phyloP scores from a whole-genome alignment of 2,329 filamentous ascomycete species.

The Rutstroemia sp. region DNA sequence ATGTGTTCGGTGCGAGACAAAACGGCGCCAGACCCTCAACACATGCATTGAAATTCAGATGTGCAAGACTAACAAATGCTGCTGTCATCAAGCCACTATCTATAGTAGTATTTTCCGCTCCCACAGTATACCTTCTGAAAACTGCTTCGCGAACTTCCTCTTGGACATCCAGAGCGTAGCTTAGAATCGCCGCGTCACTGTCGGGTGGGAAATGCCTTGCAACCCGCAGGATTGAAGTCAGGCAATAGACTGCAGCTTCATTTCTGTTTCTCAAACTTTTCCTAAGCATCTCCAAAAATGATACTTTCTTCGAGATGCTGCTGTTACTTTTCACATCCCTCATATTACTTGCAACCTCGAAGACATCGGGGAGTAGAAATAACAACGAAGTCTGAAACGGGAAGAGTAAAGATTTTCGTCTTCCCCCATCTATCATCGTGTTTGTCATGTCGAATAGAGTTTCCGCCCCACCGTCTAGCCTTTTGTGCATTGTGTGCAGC shows the following conservation, averaged over 20 bases:
- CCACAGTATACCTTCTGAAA: constrained; percentile 45
- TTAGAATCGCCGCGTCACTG: constrained; percentile 50
- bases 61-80: constrained; percentile 56
- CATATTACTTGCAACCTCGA: constrained; percentile 62
- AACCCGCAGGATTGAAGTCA: constrained; percentile 54
- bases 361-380: constrained; percentile 60
- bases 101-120: constrained; percentile 43
- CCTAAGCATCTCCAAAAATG: constrained; percentile 55
- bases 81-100: constrained; percentile 60
- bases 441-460: constrained; percentile 64
- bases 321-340: constrained; percentile 51
- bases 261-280: constrained; percentile 58
- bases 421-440: constrained; percentile 50
- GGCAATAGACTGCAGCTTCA: constrained; percentile 59
- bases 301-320: constrained; percentile 57
- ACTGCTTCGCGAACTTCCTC: constrained; percentile 61
- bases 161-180: constrained; percentile 63
- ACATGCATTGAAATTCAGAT: constrained; percentile 53
- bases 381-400: constrained; percentile 57
- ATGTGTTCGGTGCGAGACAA: constrained; percentile 50
- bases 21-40: constrained; percentile 48
- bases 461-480: constrained; percentile 58
- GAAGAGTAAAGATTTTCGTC: constrained; percentile 48
- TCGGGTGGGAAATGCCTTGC: constrained; percentile 57
- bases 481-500: constrained; percentile 51